Conservation (phyloP, 1,284 basidiomycete species). For the Boletus holoroseus region DNA sequence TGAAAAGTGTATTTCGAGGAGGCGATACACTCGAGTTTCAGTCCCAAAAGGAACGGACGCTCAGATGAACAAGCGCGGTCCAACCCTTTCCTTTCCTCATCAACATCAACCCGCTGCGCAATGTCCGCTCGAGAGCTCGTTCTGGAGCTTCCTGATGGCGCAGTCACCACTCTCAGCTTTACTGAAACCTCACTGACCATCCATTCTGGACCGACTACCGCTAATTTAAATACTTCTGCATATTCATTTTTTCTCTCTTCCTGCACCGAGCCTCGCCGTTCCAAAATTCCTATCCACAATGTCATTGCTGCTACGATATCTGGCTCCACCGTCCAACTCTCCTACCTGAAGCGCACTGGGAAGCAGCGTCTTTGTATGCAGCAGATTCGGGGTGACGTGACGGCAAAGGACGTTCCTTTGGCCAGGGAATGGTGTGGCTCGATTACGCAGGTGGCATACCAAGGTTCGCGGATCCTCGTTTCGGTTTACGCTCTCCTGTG, state of each 20-base stretch:
- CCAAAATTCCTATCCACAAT: slow-evolving; percentile 41
- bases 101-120: background rate
- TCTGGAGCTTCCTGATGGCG: slow-evolving; percentile 14
- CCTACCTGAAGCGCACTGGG: slow-evolving; percentile 43
- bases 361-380: slow-evolving; percentile 38
- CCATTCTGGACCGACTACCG: background rate
- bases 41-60: background rate
- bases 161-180: slow-evolving; percentile 16
- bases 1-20: too few relatives aligned
- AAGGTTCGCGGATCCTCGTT: slow-evolving; percentile 40
- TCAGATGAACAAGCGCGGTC: background rate
- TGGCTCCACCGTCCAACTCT: slow-evolving; percentile 38
- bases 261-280: slow-evolving; percentile 2
- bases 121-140: slow-evolving; percentile 25
- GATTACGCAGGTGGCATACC: slow-evolving; percentile 58
- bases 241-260: slow-evolving; percentile 13
- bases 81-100: background rate
- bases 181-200: slow-evolving; percentile 19
- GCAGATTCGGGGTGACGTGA: slow-evolving; percentile 41
- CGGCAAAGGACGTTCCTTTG: slow-evolving; percentile 33
- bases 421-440: slow-evolving; percentile 53
- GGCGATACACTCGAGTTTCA: background rate
- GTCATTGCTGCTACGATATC: slow-evolving; percentile 48
- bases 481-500: background rate
- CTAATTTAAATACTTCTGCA: background rate